Evolutionary conservation across 164 flowering plant species (phyloP).

Genomic region (Cinnamomum micranthum): DNA sequence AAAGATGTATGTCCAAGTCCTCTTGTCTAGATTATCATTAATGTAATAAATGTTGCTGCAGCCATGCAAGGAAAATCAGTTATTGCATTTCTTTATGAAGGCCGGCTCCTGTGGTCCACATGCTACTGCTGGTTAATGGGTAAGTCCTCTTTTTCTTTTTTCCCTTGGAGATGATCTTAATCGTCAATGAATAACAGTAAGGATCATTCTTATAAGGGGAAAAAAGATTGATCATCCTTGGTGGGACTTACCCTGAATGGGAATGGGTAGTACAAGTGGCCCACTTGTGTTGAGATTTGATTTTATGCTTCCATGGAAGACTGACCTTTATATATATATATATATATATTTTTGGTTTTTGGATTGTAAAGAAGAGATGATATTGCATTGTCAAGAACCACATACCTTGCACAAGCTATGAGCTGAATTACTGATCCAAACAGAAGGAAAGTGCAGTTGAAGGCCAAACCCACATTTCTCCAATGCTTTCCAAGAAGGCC

Average conservation of each 20-base stretch:
- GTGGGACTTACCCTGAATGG: too few species aligned
- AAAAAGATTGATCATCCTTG: too few species aligned
- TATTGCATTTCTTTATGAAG: too few species aligned
- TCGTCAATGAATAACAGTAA: too few species aligned
- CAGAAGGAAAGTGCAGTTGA: slow-evolving; percentile 96
- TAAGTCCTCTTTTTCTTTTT: too few species aligned
- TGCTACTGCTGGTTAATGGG: too few species aligned
- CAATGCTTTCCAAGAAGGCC: slow-evolving; percentile 95
- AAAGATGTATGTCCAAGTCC: slow-evolving; percentile 98
- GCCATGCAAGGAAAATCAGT: not conserved
- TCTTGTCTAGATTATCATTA: slow-evolving; percentile 97
- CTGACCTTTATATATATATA: not conserved
- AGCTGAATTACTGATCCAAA: slow-evolving; percentile 99
- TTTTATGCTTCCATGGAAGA: not conserved
- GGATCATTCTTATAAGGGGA: too few species aligned
- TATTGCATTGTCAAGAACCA: not conserved
- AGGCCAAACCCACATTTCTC: slow-evolving; percentile 97
- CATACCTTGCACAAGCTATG: slow-evolving; percentile 98
- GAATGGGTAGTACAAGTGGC: too few species aligned
- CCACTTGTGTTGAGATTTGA: too few species aligned
- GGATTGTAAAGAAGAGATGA: slow-evolving; percentile 4
- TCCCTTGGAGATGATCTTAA: too few species aligned
- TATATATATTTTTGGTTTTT: not conserved
- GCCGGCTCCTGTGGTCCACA: too few species aligned
- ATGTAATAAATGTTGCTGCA: slow-evolving; percentile 98